A percentile compares a stretch with the other conserved stretches of the same genome.
Evolutionary conservation across 345 rosid genomes (phyloP).

Genomic region (Gossypium arboreum): DNA sequence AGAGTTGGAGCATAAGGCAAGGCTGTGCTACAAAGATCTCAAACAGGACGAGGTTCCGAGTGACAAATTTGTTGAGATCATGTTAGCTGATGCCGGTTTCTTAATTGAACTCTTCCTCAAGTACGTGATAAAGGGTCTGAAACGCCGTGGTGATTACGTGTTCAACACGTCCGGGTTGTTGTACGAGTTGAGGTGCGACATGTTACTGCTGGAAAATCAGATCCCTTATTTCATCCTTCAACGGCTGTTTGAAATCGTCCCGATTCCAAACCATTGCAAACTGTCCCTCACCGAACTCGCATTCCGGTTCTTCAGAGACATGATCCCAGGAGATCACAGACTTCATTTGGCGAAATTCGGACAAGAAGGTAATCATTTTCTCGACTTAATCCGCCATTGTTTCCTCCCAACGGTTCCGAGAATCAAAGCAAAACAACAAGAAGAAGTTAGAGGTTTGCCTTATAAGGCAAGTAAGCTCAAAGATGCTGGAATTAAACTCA

Average conservation of each 20-base stretch:
- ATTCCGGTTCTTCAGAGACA: slow-evolving; percentile 38
- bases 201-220: slow-evolving; percentile 53
- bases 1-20: slow-evolving; percentile 38
- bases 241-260: slow-evolving; percentile 34
- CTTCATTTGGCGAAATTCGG: slow-evolving; percentile 34
- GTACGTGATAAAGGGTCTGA: slow-evolving; percentile 30
- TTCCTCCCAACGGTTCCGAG: slow-evolving; percentile 38
- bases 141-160: slow-evolving; percentile 40
- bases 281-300: slow-evolving; percentile 38
- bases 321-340: slow-evolving; percentile 43
- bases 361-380: slow-evolving; percentile 50
- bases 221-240: slow-evolving; percentile 50
- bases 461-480: slow-evolving; percentile 25
- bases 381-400: slow-evolving; percentile 47
- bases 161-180: slow-evolving; percentile 41
- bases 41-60: not conserved
- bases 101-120: slow-evolving; percentile 43
- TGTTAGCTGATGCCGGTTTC: slow-evolving; percentile 51
- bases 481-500: slow-evolving; percentile 31
- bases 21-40: slow-evolving; percentile 27
- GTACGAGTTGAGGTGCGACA: slow-evolving; percentile 36
- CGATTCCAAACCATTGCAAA: slow-evolving; percentile 32
- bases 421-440: not conserved
- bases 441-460: not conserved
- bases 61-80: slow-evolving; percentile 37